These are phyloP conservation scores for Eutrema salsugineum DNA, from an alignment of 441 rosid species.

Conservation along the genomic window DNA sequence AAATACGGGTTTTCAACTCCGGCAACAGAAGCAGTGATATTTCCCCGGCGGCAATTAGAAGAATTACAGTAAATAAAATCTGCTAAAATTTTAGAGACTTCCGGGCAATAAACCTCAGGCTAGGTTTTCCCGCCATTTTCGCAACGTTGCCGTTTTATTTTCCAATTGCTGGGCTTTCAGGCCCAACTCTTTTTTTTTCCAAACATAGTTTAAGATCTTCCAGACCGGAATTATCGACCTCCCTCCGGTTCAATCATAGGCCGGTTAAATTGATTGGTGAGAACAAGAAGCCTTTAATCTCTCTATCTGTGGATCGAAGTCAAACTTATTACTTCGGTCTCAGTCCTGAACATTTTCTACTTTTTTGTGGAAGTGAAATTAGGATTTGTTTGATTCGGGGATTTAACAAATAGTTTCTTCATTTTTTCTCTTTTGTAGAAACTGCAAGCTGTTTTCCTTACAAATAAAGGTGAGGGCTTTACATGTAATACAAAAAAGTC, in stretches of 20 bases:
- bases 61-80: background rate
- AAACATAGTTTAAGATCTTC: background rate
- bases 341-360: background rate
- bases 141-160: background rate
- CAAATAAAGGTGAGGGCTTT: background rate
- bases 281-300: background rate
- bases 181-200: background rate
- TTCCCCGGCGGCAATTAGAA: background rate
- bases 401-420: background rate
- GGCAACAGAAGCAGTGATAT: background rate
- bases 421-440: too few species aligned
- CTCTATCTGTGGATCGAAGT: background rate
- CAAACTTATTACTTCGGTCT: background rate
- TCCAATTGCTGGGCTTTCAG: background rate
- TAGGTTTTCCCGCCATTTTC: slow-evolving; percentile 20
- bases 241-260: background rate
- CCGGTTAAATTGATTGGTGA: background rate
- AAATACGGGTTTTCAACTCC: background rate
- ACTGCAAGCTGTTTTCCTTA: background rate
- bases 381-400: background rate
- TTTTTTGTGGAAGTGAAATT: background rate
- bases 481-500: background rate
- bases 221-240: background rate
- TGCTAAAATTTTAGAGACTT: background rate
- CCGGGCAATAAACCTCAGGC: slow-evolving; percentile 22